Evolutionary conservation across 2,329 filamentous ascomycete genomes (phyloP), one percentile per base, ranked within the genome.

Genomic region (Fusarium beomiforme): DNA sequence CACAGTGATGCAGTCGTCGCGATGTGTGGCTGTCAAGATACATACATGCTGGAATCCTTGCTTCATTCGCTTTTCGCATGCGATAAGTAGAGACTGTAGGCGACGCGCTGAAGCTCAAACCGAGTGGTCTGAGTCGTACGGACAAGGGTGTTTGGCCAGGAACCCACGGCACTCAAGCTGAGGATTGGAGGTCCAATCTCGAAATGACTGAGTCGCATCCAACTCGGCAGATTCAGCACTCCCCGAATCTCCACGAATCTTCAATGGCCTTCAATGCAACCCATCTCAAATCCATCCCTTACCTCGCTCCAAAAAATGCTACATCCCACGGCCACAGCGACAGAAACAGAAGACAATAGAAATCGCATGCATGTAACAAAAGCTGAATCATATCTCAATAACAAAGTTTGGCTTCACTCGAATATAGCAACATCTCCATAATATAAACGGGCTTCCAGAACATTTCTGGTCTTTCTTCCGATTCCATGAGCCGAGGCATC

Each of bases 401-500:
- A 8, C 11, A 34, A 41, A 24, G 21, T 24, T 16, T 5, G 8
- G 8, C 24, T 33, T 19, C 2, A 14, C 16, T n/a, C 6, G 23
- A 24, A 39, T 33, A n/a, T 42, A 64, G 50, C 44, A 41, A 41
- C 13, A 24, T 33, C 37, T 26, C 56, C 26, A 41, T 49, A 39
- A 62, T 59, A 57, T 53, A 41, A 23, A 41, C 24, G 11, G 33
- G 39, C 8, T 36, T 65, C 23, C 33, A 43, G 17, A 47, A 36
- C 39, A 34, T 8, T 49, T 69, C 41, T 51, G 47, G 59, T 46
- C 9, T 31, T 34, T 44, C 36, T n/a, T 39, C 24, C 44, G 33
- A 51, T 23, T 51, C 47, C 47, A 51, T 51, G 47, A 46, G 42
- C 50, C 59, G 57, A 62, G 59, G 56, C 34, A 69, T 63, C 37